Conservation (phyloP, 345 rosid genomes). For the Euphorbia pulcherrima region DNA sequence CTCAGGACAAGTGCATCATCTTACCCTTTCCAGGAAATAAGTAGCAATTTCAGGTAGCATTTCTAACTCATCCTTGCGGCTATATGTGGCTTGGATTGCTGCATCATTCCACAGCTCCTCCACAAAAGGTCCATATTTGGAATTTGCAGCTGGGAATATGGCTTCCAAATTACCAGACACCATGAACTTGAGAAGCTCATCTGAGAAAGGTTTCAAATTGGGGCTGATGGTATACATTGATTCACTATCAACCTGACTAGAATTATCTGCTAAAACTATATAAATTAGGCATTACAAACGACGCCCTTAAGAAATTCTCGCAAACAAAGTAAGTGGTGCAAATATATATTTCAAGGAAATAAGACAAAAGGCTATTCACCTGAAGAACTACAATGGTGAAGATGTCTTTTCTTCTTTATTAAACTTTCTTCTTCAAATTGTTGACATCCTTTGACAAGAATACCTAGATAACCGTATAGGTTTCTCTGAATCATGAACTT, state of each 20-base stretch:
- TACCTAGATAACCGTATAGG: conserved; percentile 63
- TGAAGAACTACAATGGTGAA: conserved; percentile 41
- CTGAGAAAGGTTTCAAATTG: conserved; percentile 58
- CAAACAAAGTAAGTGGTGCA: neutral
- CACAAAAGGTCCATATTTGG: conserved; percentile 59
- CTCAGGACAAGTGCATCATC: conserved; percentile 15
- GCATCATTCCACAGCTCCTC: conserved; percentile 70
- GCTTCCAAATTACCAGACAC: conserved; percentile 65
- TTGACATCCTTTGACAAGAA: conserved; percentile 62
- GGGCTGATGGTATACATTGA: conserved; percentile 45
- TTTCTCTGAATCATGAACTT: conserved; percentile 75
- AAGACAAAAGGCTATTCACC: conserved; percentile 28
- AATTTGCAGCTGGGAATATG: conserved; percentile 54
- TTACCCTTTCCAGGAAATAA: conserved; percentile 82
- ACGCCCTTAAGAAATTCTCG: neutral
- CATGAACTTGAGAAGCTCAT: conserved; percentile 65
- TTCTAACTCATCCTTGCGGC: conserved; percentile 58
- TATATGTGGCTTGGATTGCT: conserved; percentile 77
- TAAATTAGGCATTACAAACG: neutral
- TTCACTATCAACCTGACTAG: conserved; percentile 30
- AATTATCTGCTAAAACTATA: conserved; percentile 23
- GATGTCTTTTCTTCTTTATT: conserved; percentile 35
- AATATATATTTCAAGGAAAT: neutral
- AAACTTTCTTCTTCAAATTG: conserved; percentile 55
- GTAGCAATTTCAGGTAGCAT: conserved; percentile 66